Evolutionary conservation across 2,329 filamentous ascomycete genomes (phyloP).

Genomic region (Arthrobotrys sphaeroides): DNA sequence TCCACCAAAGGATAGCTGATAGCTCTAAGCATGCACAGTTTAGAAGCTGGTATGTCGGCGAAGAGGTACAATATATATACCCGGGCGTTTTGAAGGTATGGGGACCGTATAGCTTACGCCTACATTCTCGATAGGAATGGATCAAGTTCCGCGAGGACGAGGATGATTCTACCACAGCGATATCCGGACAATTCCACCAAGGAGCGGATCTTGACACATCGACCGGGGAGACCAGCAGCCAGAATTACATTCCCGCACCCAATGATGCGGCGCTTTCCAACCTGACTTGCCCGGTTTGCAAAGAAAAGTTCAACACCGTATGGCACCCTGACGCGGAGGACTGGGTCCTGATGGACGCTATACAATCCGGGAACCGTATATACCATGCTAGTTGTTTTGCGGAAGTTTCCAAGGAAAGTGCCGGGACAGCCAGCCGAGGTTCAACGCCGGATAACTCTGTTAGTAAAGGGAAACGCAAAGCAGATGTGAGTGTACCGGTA

Average conservation of each 20-base stretch:
- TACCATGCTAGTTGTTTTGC: slow-evolving; percentile 91
- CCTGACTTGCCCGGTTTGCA: slow-evolving; percentile 88
- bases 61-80: slow-evolving; percentile 74
- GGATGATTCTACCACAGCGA: slow-evolving; percentile 68
- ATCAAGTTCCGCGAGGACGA: slow-evolving; percentile 82
- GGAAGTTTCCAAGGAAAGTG: slow-evolving; percentile 75
- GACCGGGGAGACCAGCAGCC: slow-evolving; percentile 47
- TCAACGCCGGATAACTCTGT: slow-evolving; percentile 46
- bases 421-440: slow-evolving; percentile 26
- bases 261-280: slow-evolving; percentile 78
- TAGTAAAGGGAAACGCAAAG: slow-evolving; percentile 49
- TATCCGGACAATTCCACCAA: slow-evolving; percentile 4
- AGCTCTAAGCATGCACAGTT: slow-evolving; percentile 86
- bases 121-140: slow-evolving; percentile 75
- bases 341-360: slow-evolving; percentile 94
- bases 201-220: slow-evolving; percentile 59
- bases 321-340: slow-evolving; percentile 95
- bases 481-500: slow-evolving; percentile 40
- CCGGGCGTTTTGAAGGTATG: not conserved
- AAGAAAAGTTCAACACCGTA: slow-evolving; percentile 90
- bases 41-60: slow-evolving; percentile 93
- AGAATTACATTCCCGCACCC: slow-evolving; percentile 78
- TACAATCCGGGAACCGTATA: slow-evolving; percentile 78
- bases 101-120: not conserved
- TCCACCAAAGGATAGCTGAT: slow-evolving; percentile 87